Conservation (phyloP, 371 early-diverging fungal species). For the Syncephalastrum monosporum region DNA sequence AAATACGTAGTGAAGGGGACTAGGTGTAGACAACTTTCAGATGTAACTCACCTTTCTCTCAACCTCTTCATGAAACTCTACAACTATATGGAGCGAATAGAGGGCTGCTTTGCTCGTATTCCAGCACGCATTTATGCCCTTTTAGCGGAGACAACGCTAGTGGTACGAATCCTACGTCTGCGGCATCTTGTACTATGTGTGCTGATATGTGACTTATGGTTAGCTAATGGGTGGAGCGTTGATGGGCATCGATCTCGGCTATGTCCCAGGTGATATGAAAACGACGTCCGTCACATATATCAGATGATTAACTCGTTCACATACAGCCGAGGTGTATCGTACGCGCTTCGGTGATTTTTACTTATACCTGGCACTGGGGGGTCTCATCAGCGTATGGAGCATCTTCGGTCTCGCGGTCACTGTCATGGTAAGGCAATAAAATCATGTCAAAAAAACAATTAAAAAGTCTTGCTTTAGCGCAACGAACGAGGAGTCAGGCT, state of each 20-base stretch:
- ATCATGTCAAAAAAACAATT: not conserved
- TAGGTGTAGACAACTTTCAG: no score
- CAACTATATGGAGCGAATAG: no score
- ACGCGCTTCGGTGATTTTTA: slow-evolving; percentile 18
- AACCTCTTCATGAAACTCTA: no score
- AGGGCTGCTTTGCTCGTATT: not conserved
- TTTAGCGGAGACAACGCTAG: slow-evolving; percentile 5
- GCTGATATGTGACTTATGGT: not conserved
- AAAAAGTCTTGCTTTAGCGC: slow-evolving; percentile 2
- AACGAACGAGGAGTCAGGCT: slow-evolving; percentile 2
- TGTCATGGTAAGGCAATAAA: slow-evolving; percentile 2
- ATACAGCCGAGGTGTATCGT: slow-evolving; percentile 1
- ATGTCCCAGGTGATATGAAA: slow-evolving; percentile 4
- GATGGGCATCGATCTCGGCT: slow-evolving; percentile 8
- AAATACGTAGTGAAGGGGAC: no score
- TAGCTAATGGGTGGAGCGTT: slow-evolving; percentile 2
- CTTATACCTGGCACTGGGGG: slow-evolving; percentile 10
- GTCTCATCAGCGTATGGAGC: slow-evolving; percentile 14
- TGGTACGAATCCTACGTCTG: not conserved
- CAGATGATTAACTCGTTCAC: not conserved
- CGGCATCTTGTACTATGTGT: not conserved
- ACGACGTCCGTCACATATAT: not conserved
- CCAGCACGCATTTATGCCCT: slow-evolving; percentile 9
- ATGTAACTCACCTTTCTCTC: no score
- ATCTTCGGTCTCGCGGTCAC: slow-evolving; percentile 13